Evolutionary conservation across 2,329 filamentous ascomycete genomes (phyloP).

Genomic region (Colletotrichum cordylinicola): DNA sequence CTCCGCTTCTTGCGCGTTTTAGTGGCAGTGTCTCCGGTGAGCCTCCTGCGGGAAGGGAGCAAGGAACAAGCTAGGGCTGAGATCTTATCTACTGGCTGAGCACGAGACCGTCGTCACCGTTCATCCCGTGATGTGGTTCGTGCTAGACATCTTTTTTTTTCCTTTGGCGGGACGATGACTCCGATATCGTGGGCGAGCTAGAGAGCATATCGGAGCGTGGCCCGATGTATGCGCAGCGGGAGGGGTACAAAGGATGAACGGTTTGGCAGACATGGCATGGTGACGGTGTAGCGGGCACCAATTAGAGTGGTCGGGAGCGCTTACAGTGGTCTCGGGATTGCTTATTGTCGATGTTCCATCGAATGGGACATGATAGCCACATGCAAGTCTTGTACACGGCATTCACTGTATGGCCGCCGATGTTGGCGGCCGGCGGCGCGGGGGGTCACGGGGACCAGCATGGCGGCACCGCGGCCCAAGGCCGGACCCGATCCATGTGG

Average conservation of each 20-base stretch:
- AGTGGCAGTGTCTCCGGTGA: not conserved
- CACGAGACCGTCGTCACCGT: not conserved
- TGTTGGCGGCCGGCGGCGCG: not conserved
- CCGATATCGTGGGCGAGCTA: not conserved
- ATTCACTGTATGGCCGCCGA: not conserved
- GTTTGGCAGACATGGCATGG: not conserved
- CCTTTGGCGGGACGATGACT: not conserved
- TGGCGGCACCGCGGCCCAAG: not conserved
- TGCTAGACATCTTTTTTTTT: not conserved
- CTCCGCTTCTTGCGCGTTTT: not conserved
- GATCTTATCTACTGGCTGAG: not conserved
- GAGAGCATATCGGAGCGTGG: not conserved
- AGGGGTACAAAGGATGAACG: not conserved
- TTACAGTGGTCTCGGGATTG: not conserved
- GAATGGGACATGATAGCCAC: not conserved
- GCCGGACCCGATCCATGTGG: not conserved
- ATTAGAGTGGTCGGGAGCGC: not conserved
- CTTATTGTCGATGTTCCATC: not conserved
- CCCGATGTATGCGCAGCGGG: not conserved
- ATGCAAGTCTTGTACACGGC: not conserved
- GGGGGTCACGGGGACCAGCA: slow-evolving; percentile 11
- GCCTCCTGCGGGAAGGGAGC: not conserved
- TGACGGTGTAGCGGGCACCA: slow-evolving; percentile 1
- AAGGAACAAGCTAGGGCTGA: not conserved
- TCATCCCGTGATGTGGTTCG: not conserved